Base-by-base conservation (phyloP, 2,329 filamentous ascomycete species). In the Cytospora mali region DNA sequence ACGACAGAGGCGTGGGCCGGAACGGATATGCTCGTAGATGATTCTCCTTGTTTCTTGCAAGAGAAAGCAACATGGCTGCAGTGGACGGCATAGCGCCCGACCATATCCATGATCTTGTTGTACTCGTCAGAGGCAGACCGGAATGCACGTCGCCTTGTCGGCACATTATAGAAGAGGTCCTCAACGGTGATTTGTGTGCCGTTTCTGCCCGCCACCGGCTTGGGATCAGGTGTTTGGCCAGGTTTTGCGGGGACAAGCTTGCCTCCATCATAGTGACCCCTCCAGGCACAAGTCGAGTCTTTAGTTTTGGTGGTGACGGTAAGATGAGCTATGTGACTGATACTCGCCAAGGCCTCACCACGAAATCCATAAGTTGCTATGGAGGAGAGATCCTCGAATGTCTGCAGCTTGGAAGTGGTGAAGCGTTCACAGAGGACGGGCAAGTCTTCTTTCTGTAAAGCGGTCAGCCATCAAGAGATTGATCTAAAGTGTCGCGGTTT, bases 291-390 rank as follows among this genome's bases (percentile, higher is more conserved):
- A 68, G 87, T 88, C 0, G 93, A 96, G 50, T 92, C 88, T 63
- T 90, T 89, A 1, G 93, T 98, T 74, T 93, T 96, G 9, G 96
- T 99, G 1, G 94, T 98, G 50, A 99, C 92, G 4, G 89, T 92
- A 25, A 99, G 82, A 78, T 99, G 96, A 35, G 96, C 94, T 70
- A 99, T 97, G 74, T 99, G 95, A 72, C 94, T 98, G 74, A 99
- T 99, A 76, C 95, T 98, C 16, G 95, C 95, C 60, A 99, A 79
- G 4, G 95, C 95, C 76, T 99, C 95, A 61, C 95, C 95, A 58
- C 95, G 90, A 72, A 99, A 99, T n/a, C 95, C 95, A 75, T 99
- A 99, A 1, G 95, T 98, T 56, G 88, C 89, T 67, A 99, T 98
- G 5, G 88, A 91, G 48, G 87, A 87, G 54, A 99, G 81, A 74